Evolutionary conservation across 768 basidiomycete species (phyloP).

Genomic region (Clitopilus passeckerianus): DNA sequence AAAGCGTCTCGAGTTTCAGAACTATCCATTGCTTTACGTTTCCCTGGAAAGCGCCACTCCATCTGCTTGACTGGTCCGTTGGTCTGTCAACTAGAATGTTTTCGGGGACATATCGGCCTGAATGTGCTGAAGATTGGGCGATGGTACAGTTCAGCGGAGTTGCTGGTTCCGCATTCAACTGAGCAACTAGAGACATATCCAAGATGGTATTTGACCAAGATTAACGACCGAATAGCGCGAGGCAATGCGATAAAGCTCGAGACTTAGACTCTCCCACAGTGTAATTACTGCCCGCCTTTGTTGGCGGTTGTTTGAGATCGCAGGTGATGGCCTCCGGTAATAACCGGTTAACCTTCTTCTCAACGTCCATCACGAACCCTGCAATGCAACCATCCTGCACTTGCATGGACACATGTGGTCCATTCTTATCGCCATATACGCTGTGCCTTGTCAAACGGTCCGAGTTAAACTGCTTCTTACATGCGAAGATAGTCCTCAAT

Average conservation of each 20-base stretch:
- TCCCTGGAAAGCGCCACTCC: conserved; percentile 66
- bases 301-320: background rate
- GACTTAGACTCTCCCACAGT: background rate
- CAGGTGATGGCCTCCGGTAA: background rate
- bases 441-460: background rate
- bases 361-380: background rate
- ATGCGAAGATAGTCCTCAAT: background rate
- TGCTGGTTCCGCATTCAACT: conserved; percentile 9
- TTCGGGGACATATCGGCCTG: conserved; percentile 62
- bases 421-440: background rate
- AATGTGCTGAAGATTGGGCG: conserved; percentile 62
- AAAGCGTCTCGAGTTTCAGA: conserved; percentile 52
- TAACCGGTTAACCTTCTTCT: background rate
- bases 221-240: background rate
- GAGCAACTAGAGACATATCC: conserved; percentile 6
- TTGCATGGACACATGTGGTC: background rate
- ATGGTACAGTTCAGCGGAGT: conserved; percentile 44
- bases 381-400: background rate
- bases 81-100: conserved; percentile 66
- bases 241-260: background rate
- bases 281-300: background rate
- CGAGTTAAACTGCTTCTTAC: background rate
- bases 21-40: conserved; percentile 68
- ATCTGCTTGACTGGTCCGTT: conserved; percentile 61
- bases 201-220: background rate